Evolutionary conservation across 225 moss, liverwort and hornwort species (phyloP), one percentile per base, ranked within the genome.

Genomic region (Asterella californica): DNA sequence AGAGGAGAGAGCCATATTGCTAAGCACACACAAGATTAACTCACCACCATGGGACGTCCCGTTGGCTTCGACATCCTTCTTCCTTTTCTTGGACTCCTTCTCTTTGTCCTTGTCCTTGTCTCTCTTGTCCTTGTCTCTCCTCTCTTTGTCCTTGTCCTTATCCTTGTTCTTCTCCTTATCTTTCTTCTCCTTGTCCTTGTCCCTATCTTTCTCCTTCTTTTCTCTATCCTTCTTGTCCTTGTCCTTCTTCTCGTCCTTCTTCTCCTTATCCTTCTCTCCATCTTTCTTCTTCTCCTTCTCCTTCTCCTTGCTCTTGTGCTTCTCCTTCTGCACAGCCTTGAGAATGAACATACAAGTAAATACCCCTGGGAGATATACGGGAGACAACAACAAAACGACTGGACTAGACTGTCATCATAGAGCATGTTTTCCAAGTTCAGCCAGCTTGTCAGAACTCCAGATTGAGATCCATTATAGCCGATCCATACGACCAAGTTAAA

Each of bases 21-120:
- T 12, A 42, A 15, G 45, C 46, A 47, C 30, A 46, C 30, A 33
- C 27, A 49, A 52, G 67, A 36, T 72, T 24, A 27, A 76, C 76
- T 76, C 29, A 76, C 94, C 91, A 95, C 95, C 95, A 90, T 95
- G 93, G 80, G 89, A 85, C 83, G 91, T 86, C 86, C 99, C 99
- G 90, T 99, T 99, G 77, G 89, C 83, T 82, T 93, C 95, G 69
- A 88, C 93, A 79, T 99, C 93, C 86, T 91, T 95, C 83, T 92
- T 95, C 91, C 91, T 93, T 86, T 99, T 95, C 87, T 94, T 94
- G 10, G 62, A 62, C 30, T 83, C 85, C 79, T 85, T 86, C 74
- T 27, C 79, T 80, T 37, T 83, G 33, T 79, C 78, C 78, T 83
- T 86, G 33, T 79, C 78, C 78, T 83, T 86, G 79, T 82, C 84